A percentile compares a stretch with the other conserved stretches of the same genome.
phyloP scores from a whole-genome alignment of 805 yeast genomes.

The Candida ulmi region DNA sequence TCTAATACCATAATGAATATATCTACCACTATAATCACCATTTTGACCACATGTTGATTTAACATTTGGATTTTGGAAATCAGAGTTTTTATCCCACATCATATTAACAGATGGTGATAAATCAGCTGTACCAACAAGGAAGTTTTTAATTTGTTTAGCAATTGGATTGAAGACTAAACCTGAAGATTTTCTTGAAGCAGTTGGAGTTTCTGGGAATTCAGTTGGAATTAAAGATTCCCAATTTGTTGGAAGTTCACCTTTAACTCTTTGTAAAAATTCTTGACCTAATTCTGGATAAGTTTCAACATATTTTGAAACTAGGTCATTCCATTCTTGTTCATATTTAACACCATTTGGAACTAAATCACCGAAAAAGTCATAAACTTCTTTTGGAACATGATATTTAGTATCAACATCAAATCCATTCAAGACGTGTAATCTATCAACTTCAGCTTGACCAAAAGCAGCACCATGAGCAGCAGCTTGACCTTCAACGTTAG shows the following conservation, averaged over 20 bases:
- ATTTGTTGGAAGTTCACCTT: slow-evolving; percentile 24
- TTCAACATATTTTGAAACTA: slow-evolving; percentile 17
- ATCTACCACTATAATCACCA: slow-evolving; percentile 28
- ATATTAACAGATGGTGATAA: slow-evolving; percentile 27
- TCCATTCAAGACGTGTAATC: slow-evolving; percentile 15
- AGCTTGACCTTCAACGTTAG: slow-evolving; percentile 25
- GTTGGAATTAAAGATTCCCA: slow-evolving; percentile 23
- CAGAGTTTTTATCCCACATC: slow-evolving; percentile 25
- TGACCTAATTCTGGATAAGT: slow-evolving; percentile 24
- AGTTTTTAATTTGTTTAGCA: slow-evolving; percentile 20
- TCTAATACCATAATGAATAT: slow-evolving; percentile 28
- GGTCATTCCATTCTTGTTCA: slow-evolving; percentile 21
- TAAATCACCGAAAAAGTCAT: slow-evolving; percentile 24
- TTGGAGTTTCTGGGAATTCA: slow-evolving; percentile 12
- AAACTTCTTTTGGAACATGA: slow-evolving; percentile 23
- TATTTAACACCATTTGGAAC: slow-evolving; percentile 19
- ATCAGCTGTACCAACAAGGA: slow-evolving; percentile 34
- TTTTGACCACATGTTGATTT: slow-evolving; percentile 22
- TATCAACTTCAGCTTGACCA: slow-evolving; percentile 26
- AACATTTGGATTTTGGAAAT: slow-evolving; percentile 26
- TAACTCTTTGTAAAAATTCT: slow-evolving; percentile 23
- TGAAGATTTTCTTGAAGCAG: slow-evolving; percentile 25
- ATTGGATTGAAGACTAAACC: slow-evolving; percentile 26
- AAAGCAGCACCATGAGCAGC: slow-evolving; percentile 33
- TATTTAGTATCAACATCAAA: slow-evolving; percentile 19